A percentile compares a stretch with the other conserved stretches of the same genome.
These are phyloP conservation scores for Coemansia sp. DNA, from an alignment of 192 early-diverging fungal species.

Conservation along the genomic window DNA sequence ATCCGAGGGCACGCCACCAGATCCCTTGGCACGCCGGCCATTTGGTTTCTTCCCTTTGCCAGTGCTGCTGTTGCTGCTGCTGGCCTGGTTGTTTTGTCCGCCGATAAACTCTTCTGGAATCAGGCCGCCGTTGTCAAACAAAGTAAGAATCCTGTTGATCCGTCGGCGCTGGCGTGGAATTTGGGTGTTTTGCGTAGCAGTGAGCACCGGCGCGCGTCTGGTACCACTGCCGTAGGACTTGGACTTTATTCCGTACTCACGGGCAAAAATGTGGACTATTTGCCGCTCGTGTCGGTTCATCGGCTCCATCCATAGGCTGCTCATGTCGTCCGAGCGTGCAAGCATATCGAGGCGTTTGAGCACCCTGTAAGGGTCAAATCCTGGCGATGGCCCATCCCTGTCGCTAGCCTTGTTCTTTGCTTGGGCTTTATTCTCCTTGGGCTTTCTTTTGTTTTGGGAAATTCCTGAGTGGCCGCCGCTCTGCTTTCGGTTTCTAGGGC, in stretches of 20 bases:
- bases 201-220: slow-evolving; percentile 35
- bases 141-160: slow-evolving; percentile 28
- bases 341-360: slow-evolving; percentile 39
- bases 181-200: slow-evolving; percentile 23
- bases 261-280: slow-evolving; percentile 41
- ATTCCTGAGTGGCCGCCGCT: slow-evolving; percentile 1
- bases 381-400: slow-evolving; percentile 15
- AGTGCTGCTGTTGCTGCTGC: background rate
- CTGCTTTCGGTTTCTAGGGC: background rate
- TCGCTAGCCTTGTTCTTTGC: slow-evolving; percentile 8
- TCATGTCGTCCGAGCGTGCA: slow-evolving; percentile 22
- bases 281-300: slow-evolving; percentile 50
- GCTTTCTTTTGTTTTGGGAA: slow-evolving; percentile 11
- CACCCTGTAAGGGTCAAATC: slow-evolving; percentile 36
- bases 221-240: slow-evolving; percentile 44
- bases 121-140: slow-evolving; percentile 39
- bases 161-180: slow-evolving; percentile 31
- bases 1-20: background rate
- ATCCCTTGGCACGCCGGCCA: background rate
- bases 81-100: background rate
- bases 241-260: slow-evolving; percentile 48
- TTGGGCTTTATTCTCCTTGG: slow-evolving; percentile 15
- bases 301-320: slow-evolving; percentile 51
- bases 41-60: slow-evolving; percentile 7
- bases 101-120: slow-evolving; percentile 34